Base-by-base conservation (phyloP, 2,329 filamentous ascomycete genomes). In the Scedosporium boydii region DNA sequence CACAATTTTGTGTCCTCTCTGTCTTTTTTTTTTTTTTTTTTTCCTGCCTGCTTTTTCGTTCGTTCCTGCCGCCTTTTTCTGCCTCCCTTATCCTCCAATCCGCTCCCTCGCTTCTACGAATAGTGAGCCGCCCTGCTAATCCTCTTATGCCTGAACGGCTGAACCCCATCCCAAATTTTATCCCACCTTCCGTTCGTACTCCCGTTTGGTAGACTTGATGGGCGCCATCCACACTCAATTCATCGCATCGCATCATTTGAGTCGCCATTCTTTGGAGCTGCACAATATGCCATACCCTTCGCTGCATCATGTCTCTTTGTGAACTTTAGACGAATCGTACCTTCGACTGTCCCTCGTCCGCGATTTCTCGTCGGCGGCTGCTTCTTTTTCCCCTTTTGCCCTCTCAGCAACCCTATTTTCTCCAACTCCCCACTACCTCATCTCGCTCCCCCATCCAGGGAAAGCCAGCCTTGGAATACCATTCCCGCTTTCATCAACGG, bases 151-250 rank as follows among this genome's bases (percentile, higher is more conserved):
- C 44, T 51, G 59, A 38, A 38, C 34, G 34, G 34, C 34, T 14
- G 34, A 38, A 60, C 59, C 42, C 44, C 59, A 38, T 51, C 59
- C 59, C 44, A 60, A 60, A 60, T 51, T 60, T 60, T 60, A 60
- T 60, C 59, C 59, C 59, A 60, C 59, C 26, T 51, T 44, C 27
- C 12, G 12, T 21, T 44, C 21, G n/a, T 21, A 21, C n/a, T 41
- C 56, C 56, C 10, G 10, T n/a, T n/a, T n/a, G n/a, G n/a, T 38
- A 38, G 34, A 12, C 34, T 38, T 38, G 44, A 60, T 53, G 59
- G 44, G 23, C 41, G 41, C 12, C 58, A n/a, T 48, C 58, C 38
- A 46, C 41, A 38, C 58, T 46, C 41, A 44, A 48, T 48, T 48
- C 44, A 48, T 48, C 58, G 58, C 41, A 60, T 60, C 26, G 58